Evolutionary conservation across 169 alveolate genomes (phyloP).

Genomic region (Perkinsus marinus): DNA sequence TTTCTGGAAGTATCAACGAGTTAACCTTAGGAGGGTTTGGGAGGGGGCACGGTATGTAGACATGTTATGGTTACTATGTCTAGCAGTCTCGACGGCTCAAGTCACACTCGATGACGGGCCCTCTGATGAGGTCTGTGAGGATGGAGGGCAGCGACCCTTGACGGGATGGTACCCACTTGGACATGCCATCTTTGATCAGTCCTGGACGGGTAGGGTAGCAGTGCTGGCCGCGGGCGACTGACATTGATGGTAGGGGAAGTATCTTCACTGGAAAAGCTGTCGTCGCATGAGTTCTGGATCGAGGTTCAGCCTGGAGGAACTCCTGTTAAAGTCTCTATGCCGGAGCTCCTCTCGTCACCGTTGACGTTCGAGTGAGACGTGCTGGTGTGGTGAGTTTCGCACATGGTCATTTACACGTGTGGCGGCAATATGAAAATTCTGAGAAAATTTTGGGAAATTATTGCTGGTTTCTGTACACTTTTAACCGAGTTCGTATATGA

Average conservation of each 20-base stretch:
- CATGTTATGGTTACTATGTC: no score
- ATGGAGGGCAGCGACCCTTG: no score
- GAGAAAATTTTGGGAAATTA: no score
- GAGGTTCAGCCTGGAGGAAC: neutral
- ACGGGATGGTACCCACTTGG: neutral
- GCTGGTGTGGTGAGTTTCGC: neutral
- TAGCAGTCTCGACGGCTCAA: no score
- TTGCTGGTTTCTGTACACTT: no score
- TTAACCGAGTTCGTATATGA: no score
- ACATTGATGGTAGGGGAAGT: neutral
- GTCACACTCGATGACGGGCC: no score
- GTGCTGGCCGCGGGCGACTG: neutral
- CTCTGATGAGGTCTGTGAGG: no score
- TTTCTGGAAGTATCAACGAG: neutral
- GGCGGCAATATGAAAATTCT: no score
- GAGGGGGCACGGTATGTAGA: no score
- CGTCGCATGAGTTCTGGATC: neutral
- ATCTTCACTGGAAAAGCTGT: neutral
- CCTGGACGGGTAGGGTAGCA: neutral
- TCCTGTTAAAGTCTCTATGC: neutral
- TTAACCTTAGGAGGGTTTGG: neutral
- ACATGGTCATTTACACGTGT: neutral
- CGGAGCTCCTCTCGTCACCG: neutral
- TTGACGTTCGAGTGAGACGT: neutral
- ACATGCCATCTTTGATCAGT: neutral